Evolutionary conservation across 176 grass and related monocot species (phyloP), one percentile per base, ranked within the genome.

Genomic region (Oryza meyeriana): DNA sequence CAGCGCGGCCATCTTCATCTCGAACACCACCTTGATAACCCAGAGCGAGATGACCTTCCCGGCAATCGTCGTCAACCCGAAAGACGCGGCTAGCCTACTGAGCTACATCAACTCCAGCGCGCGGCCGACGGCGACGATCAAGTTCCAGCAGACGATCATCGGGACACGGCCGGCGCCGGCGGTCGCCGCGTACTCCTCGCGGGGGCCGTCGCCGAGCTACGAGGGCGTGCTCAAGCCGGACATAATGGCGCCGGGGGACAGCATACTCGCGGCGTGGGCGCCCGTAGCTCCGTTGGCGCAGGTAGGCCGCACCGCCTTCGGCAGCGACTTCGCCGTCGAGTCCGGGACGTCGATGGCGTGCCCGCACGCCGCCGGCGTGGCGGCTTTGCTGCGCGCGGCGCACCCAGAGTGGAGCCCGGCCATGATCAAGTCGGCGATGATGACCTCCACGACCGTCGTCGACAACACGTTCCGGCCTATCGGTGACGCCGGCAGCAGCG

Each of bases 381-480:
- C 89, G 2, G 94, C 94, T 0, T 75, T 97, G 78, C 75, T 97
- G 55, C 89, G 75, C 0, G 87, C 85, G 0, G 82, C 26, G 38
- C 78, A 83, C 48, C 87, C 70, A 0, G 58, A 61, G 22, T 94
- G 89, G 94, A 97, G 84, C 61, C 91, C 94, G 0, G 84, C 91
- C n/a, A 92, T 92, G 82, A 91, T 94, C 64, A 88, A 90, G 26
- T 97, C 89, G 3, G 89, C 94, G n/a, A 85, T 94, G 65, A 94
- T 97, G 91, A 97, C 94, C 59, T 92, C 94, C 14, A 89, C 94
- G 4, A 75, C 8, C 20, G 2, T 14, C 8, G 48, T 61, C 22
- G 91, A 94, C 82, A 92, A 94, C 81, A 86, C 66, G 4, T 7
- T 77, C 41, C 16, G 8, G 6, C 84, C 89, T 20, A 89, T 97